Conservation (phyloP, 176 grass and related monocot genomes). For the Zea mays region DNA sequence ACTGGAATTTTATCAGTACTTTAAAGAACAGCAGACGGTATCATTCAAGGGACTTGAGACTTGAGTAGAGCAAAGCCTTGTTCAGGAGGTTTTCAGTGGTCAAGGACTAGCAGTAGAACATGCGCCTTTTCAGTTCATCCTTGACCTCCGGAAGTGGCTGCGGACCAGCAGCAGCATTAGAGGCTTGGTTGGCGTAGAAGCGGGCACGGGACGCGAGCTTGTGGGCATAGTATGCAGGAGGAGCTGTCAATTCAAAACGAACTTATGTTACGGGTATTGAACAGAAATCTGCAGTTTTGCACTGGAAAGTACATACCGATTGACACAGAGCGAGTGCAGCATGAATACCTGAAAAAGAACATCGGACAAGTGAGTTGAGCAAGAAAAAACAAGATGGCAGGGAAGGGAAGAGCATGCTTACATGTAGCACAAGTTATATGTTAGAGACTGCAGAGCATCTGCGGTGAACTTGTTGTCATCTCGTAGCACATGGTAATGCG, state of each 20-base stretch:
- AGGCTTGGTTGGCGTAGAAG: conserved; percentile 45
- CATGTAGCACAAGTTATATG: conserved; percentile 79
- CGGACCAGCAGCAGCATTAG: not conserved
- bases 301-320: conserved; percentile 47
- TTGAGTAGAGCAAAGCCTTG: not conserved
- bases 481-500: conserved; percentile 74
- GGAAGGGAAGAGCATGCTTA: conserved; percentile 29
- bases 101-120: conserved; percentile 69
- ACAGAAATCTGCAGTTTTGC: not conserved
- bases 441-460: conserved; percentile 61
- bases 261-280: not conserved
- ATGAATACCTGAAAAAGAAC: conserved; percentile 54
- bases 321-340: conserved; percentile 78
- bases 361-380: not conserved
- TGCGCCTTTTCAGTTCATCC: conserved; percentile 57
- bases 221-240: conserved; percentile 78
- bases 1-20: not conserved
- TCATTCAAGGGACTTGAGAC: not conserved
- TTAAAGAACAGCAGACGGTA: not conserved
- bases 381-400: not conserved
- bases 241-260: conserved; percentile 36
- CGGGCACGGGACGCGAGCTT: conserved; percentile 67
- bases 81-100: not conserved
- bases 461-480: conserved; percentile 75
- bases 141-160: conserved; percentile 51